Conservation (phyloP, 2,329 filamentous ascomycete genomes). For the Exophiala xenobiotica region DNA sequence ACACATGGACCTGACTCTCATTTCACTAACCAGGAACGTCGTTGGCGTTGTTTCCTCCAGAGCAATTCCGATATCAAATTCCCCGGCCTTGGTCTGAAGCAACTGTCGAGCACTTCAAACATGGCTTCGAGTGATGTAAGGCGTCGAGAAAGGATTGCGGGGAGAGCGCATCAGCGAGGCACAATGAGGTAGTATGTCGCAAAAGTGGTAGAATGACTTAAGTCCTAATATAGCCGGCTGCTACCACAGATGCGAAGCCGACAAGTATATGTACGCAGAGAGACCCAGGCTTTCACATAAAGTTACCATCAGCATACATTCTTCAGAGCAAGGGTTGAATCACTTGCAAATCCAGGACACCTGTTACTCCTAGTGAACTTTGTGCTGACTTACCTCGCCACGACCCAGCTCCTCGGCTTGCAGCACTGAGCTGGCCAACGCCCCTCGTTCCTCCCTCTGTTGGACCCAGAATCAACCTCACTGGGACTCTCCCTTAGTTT, state of each 20-base stretch:
- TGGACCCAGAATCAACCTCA: too few species aligned
- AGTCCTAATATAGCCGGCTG: neutral
- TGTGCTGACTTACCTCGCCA: too few species aligned
- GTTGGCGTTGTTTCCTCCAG: slow-evolving; percentile 1
- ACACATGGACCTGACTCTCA: neutral
- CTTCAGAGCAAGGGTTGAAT: too few species aligned
- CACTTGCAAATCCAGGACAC: too few species aligned
- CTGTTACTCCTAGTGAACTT: too few species aligned
- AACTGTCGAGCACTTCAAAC: neutral
- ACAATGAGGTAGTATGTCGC: neutral
- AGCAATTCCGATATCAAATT: neutral
- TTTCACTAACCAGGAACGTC: neutral
- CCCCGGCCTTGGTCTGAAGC: neutral
- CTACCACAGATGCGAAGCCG: neutral
- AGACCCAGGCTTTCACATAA: neutral
- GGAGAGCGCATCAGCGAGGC: neutral
- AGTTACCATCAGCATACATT: too few species aligned
- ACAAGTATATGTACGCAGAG: neutral
- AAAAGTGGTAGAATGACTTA: neutral
- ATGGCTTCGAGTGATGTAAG: neutral
- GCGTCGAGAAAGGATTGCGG: neutral
- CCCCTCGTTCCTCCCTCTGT: too few species aligned
- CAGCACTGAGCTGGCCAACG: too few species aligned
- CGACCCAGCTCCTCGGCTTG: too few species aligned
- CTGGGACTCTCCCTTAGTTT: too few species aligned